Percentiles rank a stretch among this genome's conserved stretches.
These are phyloP conservation scores for Mortierella sp. DNA, from an alignment of 371 early-diverging fungal genomes.

Conservation along the genomic window DNA sequence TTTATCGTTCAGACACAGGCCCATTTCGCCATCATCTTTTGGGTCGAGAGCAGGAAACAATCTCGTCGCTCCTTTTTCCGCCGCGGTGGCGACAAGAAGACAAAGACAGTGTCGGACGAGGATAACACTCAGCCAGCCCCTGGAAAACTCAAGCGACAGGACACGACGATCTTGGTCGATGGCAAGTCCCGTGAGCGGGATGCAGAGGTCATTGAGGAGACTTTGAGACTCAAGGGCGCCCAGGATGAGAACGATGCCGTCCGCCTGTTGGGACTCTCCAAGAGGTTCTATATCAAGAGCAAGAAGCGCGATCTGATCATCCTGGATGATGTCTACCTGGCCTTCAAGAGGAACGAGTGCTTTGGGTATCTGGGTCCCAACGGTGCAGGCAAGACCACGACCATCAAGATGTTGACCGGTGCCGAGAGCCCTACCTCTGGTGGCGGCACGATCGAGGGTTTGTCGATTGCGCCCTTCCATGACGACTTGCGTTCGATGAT, in stretches of 20 bases:
- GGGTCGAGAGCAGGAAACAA: constrained; percentile 49
- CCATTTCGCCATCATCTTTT: constrained; percentile 35
- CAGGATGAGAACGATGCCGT: constrained; percentile 56
- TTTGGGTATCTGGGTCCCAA: constrained; percentile 77
- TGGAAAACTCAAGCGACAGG: constrained; percentile 11
- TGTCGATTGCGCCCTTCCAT: constrained; percentile 51
- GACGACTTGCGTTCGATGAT: constrained; percentile 54
- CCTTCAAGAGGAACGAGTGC: constrained; percentile 62
- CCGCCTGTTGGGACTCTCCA: constrained; percentile 52
- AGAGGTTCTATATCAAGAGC: constrained; percentile 32
- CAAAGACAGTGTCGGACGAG: not conserved
- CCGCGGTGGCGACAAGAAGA: not conserved
- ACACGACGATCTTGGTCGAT: constrained; percentile 29
- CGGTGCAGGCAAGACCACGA: constrained; percentile 67
- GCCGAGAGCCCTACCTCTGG: constrained; percentile 69
- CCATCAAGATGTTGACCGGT: constrained; percentile 75
- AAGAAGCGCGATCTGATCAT: constrained; percentile 46
- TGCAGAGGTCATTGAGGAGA: constrained; percentile 52
- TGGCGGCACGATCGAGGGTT: constrained; percentile 67
- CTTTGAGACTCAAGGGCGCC: constrained; percentile 28
- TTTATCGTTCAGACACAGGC: constrained; percentile 39
- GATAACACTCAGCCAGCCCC: not conserved
- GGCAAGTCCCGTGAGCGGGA: constrained; percentile 48
- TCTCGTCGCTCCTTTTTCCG: constrained; percentile 40
- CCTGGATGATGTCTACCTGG: constrained; percentile 50